phyloP scores from a whole-genome alignment of 805 yeast genomes.

The Hemisphaericaspora nanyangensis region DNA sequence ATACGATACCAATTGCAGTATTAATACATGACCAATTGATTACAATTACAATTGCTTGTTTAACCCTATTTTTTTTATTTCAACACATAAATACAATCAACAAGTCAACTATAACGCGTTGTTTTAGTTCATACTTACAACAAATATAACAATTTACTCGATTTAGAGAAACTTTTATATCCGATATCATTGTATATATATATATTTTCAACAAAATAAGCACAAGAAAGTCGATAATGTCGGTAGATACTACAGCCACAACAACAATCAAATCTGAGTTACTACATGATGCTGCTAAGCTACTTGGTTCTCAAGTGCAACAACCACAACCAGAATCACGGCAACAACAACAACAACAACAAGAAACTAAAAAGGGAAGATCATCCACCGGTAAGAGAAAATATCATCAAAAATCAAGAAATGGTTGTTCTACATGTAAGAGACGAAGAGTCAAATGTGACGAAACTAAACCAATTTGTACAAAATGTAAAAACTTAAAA shows the following conservation, averaged over 20 bases:
- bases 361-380: slow-evolving; percentile 8
- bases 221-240: not conserved
- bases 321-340: not conserved
- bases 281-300: not conserved
- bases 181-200: too few relatives aligned
- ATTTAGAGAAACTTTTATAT: too few relatives aligned
- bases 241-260: not conserved
- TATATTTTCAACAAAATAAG: not conserved
- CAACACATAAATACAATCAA: not conserved
- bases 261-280: not conserved
- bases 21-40: too few relatives aligned
- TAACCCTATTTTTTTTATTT: not conserved
- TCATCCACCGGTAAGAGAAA: slow-evolving; percentile 68
- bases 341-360: not conserved
- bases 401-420: slow-evolving; percentile 83
- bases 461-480: slow-evolving; percentile 75
- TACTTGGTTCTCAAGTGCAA: not conserved
- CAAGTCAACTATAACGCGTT: not conserved
- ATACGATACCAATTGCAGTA: too few relatives aligned
- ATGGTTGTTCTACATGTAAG: slow-evolving; percentile 89
- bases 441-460: slow-evolving; percentile 90
- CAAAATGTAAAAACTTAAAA: slow-evolving; percentile 75
- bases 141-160: not conserved
- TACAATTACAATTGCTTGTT: not conserved
- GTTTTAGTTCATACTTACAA: not conserved